These are phyloP conservation scores for Leonotis leonurus DNA, from an alignment of 257 asterid genomes.

Conservation along the genomic window DNA sequence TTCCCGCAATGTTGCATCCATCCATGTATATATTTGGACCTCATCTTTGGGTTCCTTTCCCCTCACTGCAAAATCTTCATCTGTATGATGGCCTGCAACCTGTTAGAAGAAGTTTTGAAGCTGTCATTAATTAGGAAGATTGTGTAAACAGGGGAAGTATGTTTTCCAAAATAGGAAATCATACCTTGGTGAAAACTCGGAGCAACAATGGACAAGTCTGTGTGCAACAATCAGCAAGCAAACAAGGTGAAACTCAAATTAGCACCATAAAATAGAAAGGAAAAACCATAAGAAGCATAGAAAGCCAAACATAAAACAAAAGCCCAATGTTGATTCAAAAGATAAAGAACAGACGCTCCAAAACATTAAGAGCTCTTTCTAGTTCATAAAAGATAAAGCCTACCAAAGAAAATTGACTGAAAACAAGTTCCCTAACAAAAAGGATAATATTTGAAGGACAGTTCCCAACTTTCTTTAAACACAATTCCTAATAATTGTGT, in stretches of 20 bases:
- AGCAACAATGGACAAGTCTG: conserved; percentile 83
- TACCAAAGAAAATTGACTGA: neutral
- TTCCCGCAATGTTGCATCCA: conserved; percentile 98
- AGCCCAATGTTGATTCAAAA: neutral
- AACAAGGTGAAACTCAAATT: neutral
- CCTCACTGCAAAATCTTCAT: conserved; percentile 80
- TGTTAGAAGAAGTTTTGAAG: conserved; percentile 14
- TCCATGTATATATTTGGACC: conserved; percentile 96
- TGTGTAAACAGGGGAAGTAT: neutral
- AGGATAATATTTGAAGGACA: neutral
- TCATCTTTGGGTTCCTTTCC: conserved; percentile 99
- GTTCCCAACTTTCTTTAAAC: neutral
- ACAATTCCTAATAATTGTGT: too few relatives aligned
- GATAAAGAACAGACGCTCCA: neutral
- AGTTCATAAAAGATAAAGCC: neutral
- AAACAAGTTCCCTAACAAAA: neutral
- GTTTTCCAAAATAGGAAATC: neutral
- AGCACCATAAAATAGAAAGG: neutral
- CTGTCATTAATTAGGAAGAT: neutral
- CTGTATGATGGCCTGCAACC: conserved; percentile 87
- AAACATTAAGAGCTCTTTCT: neutral
- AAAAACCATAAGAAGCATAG: neutral
- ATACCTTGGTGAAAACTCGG: conserved; percentile 87
- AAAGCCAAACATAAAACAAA: neutral
- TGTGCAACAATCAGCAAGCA: conserved; percentile 9